phyloP scores from a whole-genome alignment of 129 eudicot genomes.

The Oenanthe sinensis region DNA sequence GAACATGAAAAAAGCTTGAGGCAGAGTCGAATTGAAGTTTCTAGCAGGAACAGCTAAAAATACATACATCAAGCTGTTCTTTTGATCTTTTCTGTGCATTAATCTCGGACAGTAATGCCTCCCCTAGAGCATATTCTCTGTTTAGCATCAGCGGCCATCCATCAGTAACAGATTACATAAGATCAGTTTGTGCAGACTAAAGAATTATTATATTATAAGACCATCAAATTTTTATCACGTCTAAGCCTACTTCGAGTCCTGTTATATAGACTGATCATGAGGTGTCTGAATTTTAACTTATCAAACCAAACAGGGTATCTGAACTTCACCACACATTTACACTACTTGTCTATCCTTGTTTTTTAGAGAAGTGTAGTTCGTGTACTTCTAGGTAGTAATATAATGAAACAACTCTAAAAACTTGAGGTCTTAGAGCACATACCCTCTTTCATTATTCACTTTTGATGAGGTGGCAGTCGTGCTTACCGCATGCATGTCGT shows the following conservation, averaged over 20 bases:
- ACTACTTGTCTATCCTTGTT: neutral
- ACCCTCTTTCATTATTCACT: constrained; percentile 43
- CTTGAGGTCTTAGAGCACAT: constrained; percentile 6
- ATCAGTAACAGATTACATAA: neutral
- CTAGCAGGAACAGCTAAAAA: neutral
- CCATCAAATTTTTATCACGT: neutral
- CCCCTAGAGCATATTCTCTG: constrained; percentile 64
- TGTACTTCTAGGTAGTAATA: neutral
- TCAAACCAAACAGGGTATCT: neutral
- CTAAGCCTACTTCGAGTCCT: neutral
- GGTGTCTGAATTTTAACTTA: neutral
- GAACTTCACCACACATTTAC: neutral
- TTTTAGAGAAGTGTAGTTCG: neutral
- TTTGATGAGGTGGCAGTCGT: constrained; percentile 42
- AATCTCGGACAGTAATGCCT: constrained; percentile 57
- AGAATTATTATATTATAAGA: neutral
- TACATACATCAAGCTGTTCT: constrained; percentile 78
- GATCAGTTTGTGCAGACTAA: neutral
- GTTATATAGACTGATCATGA: neutral
- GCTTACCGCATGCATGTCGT: constrained; percentile 39
- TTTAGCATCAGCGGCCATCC: constrained; percentile 6
- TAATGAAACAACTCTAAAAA: neutral
- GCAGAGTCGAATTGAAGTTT: neutral
- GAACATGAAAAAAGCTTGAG: neutral
- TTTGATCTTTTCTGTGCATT: constrained; percentile 74